These are phyloP conservation scores for Blastocystis sp. DNA, from an alignment of 352 stramenopile species.

Conservation along the genomic window DNA sequence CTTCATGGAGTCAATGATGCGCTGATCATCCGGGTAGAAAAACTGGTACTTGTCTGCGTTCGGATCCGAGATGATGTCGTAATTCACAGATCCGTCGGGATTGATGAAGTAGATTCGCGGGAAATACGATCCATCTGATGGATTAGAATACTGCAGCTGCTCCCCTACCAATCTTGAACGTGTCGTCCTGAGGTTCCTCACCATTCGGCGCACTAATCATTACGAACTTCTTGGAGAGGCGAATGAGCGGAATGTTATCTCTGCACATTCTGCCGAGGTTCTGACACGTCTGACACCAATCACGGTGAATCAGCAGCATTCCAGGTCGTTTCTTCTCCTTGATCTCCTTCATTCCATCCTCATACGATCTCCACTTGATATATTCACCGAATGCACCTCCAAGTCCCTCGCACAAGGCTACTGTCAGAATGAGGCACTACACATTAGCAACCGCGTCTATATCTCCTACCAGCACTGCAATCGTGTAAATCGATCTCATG, in stretches of 20 bases:
- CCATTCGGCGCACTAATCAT: constrained; percentile 54
- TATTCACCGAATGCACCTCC: constrained; percentile 40
- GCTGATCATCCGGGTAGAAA: constrained; percentile 8
- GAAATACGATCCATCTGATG: constrained; percentile 51
- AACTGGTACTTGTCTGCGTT: constrained; percentile 19
- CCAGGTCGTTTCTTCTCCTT: constrained; percentile 45
- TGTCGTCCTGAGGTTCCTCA: constrained; percentile 53
- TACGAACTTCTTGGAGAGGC: constrained; percentile 55
- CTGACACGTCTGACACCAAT: constrained; percentile 33
- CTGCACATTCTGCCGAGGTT: constrained; percentile 35
- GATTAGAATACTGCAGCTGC: neutral
- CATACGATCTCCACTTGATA: constrained; percentile 48
- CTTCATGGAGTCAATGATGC: constrained; percentile 46
- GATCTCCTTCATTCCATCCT: constrained; percentile 53
- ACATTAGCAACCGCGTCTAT: no score
- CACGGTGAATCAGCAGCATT: constrained; percentile 41
- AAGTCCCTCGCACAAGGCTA: constrained; percentile 20
- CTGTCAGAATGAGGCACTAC: no score
- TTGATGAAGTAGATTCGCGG: constrained; percentile 57
- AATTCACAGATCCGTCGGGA: constrained; percentile 55
- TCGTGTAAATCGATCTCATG: no score
- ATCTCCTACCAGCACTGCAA: no score
- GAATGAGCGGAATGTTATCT: constrained; percentile 47
- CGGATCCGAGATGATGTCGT: constrained; percentile 49
- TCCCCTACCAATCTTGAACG: constrained; percentile 14